phyloP scores from a whole-genome alignment of 495 filamentous ascomycete species.

The Penicillium odoratum region DNA sequence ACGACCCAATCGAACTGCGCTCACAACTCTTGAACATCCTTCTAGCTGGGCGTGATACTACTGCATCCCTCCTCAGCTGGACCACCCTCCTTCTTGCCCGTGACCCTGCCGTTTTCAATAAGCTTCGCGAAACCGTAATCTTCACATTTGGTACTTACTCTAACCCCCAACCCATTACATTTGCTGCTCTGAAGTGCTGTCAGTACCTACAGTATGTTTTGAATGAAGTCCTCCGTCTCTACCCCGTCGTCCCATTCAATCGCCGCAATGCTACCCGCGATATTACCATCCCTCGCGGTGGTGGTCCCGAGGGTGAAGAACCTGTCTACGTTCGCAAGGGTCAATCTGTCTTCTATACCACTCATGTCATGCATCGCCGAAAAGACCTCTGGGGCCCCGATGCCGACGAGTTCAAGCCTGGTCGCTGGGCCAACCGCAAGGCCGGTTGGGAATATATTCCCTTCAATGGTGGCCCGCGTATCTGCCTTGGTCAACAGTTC shows the following conservation, averaged over 20 bases:
- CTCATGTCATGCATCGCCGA: constrained; percentile 49
- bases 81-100: background rate
- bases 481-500: constrained; percentile 66
- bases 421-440: constrained; percentile 47
- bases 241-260: constrained; percentile 1
- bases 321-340: constrained; percentile 62
- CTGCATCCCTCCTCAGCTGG: constrained; percentile 50
- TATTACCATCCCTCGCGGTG: constrained; percentile 1
- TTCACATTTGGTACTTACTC: background rate
- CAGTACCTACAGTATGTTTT: background rate
- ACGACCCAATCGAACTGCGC: constrained; percentile 14
- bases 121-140: background rate
- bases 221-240: constrained; percentile 5
- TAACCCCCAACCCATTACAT: background rate
- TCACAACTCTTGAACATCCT: constrained; percentile 43
- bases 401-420: constrained; percentile 49
- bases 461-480: constrained; percentile 62
- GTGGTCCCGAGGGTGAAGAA: constrained; percentile 32
- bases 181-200: background rate
- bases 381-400: constrained; percentile 52
- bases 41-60: constrained; percentile 62
- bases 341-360: constrained; percentile 39
- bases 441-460: constrained; percentile 31
- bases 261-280: background rate
- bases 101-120: background rate